A percentile compares a stretch with the other conserved stretches of the same genome.
phyloP scores from a whole-genome alignment of 2,329 filamentous ascomycete genomes.

The Penicillium sclerotigenum region DNA sequence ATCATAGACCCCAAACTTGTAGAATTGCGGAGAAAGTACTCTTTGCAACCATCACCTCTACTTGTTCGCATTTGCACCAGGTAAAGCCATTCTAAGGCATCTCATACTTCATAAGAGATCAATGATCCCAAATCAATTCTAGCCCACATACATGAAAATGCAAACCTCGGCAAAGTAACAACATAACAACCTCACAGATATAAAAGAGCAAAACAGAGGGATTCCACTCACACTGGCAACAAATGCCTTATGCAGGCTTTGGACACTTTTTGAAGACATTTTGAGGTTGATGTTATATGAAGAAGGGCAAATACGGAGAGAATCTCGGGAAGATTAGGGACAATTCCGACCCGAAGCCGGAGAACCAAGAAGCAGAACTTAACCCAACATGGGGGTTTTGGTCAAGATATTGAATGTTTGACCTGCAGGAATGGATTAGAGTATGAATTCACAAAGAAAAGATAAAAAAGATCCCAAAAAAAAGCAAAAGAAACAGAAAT shows the following conservation, averaged over 20 bases:
- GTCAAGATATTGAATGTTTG: background rate
- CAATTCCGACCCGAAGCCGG: constrained; percentile 15
- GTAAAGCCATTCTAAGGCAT: background rate
- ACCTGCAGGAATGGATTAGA: constrained; percentile 1
- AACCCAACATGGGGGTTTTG: constrained; percentile 10
- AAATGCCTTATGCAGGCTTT: constrained; percentile 24
- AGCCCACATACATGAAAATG: background rate
- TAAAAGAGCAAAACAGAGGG: background rate
- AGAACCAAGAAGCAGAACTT: constrained; percentile 5
- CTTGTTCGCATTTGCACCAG: background rate
- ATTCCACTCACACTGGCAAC: constrained; percentile 24
- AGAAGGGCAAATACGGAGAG: background rate
- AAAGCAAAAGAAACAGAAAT: background rate
- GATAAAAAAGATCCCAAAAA: background rate
- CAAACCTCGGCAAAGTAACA: constrained; percentile 1
- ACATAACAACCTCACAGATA: background rate
- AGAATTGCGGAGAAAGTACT: background rate
- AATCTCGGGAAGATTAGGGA: constrained; percentile 24
- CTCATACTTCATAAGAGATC: background rate
- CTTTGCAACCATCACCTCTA: background rate
- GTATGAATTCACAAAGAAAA: constrained; percentile 1
- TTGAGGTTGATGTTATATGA: constrained; percentile 7
- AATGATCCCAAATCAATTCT: background rate
- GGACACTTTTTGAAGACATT: constrained; percentile 22
- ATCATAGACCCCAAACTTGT: background rate